These are phyloP conservation scores for Hyaloscypha variabilis DNA, from an alignment of 495 filamentous ascomycete species.

Conservation along the genomic window DNA sequence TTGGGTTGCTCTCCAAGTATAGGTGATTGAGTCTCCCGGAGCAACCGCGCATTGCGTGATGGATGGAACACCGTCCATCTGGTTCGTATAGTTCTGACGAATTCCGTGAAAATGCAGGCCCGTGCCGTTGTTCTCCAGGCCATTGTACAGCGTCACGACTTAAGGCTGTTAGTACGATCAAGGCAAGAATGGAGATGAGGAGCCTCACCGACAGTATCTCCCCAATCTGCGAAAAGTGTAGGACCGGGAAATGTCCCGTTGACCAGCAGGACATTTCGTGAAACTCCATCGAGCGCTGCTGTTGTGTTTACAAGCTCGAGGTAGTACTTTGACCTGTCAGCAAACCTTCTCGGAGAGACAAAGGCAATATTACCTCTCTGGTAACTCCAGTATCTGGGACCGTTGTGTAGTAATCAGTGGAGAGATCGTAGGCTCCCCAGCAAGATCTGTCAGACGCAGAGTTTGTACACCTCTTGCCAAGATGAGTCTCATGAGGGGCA, in stretches of 20 bases:
- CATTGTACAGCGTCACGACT: conserved; percentile 23
- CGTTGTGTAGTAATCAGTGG: conserved; percentile 54
- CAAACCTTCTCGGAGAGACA: not conserved
- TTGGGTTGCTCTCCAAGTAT: conserved; percentile 47
- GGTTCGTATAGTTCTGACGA: conserved; percentile 58
- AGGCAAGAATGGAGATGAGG: not conserved
- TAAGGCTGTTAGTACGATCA: not conserved
- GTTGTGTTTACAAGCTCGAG: conserved; percentile 45
- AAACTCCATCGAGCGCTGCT: conserved; percentile 49
- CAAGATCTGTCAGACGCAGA: conserved; percentile 21
- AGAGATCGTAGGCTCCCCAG: conserved; percentile 52
- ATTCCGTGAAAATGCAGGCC: conserved; percentile 68
- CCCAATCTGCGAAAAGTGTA: conserved; percentile 37
- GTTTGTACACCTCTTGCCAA: conserved; percentile 23
- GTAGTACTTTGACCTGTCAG: conserved; percentile 35
- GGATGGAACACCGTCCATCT: conserved; percentile 63
- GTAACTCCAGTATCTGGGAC: conserved; percentile 51
- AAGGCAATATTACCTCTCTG: conserved; percentile 23
- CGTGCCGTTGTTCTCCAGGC: conserved; percentile 26
- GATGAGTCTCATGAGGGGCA: not conserved
- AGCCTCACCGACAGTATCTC: conserved; percentile 41
- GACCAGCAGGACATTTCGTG: conserved; percentile 36
- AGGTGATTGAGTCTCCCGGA: conserved; percentile 48
- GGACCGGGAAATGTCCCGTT: conserved; percentile 30
- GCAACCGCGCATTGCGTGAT: conserved; percentile 68